Evolutionary conservation across 768 basidiomycete genomes (phyloP).

Genomic region (Pholiota microspora): DNA sequence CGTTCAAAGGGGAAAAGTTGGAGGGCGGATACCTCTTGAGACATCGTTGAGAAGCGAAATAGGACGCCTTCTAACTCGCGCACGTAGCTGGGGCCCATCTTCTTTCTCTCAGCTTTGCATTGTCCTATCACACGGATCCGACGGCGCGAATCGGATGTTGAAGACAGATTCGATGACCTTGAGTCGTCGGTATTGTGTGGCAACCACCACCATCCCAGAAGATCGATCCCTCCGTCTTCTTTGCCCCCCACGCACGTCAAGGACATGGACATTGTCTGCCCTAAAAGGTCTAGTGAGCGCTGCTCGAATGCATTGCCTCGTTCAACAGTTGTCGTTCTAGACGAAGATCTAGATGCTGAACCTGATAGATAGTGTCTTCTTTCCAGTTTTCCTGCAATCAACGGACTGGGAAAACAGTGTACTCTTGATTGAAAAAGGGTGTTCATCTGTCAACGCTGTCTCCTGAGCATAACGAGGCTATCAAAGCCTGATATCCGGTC

Average conservation of each 20-base stretch:
- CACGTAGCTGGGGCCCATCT: conserved; percentile 73
- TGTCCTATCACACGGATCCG: conserved; percentile 80
- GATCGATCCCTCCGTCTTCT: conserved; percentile 87
- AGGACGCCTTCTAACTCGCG: conserved; percentile 92
- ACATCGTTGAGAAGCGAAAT: conserved; percentile 39
- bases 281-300: conserved; percentile 59
- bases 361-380: neutral
- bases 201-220: conserved; percentile 93
- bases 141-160: conserved; percentile 27
- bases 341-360: neutral
- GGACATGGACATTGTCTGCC: conserved; percentile 73
- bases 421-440: neutral
- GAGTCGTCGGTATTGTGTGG: conserved; percentile 8
- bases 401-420: neutral
- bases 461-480: neutral
- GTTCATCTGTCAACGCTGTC: neutral
- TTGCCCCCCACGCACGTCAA: conserved; percentile 79
- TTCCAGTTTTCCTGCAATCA: neutral
- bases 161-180: neutral
- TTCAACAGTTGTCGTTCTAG: conserved; percentile 49
- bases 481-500: neutral
- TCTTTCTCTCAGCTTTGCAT: conserved; percentile 90
- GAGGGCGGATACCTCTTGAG: neutral
- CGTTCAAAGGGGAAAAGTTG: conserved; percentile 5
- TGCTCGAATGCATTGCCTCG: conserved; percentile 77